These are phyloP conservation scores for Ceratopteris richardii DNA, from an alignment of 75 land plant genomes.

Conservation along the genomic window DNA sequence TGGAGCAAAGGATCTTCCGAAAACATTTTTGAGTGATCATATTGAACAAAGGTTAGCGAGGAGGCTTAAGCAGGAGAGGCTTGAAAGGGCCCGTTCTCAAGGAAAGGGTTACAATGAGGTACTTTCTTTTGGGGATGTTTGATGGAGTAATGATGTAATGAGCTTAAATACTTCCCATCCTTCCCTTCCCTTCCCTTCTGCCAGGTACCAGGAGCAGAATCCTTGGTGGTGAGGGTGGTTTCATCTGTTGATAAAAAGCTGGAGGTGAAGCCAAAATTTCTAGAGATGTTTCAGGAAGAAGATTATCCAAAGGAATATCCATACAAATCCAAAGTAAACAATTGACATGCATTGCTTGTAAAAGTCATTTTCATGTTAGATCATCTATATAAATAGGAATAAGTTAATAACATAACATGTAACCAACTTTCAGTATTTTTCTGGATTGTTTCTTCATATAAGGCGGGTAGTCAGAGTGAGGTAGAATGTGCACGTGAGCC, in stretches of 20 bases:
- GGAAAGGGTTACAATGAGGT: constrained; percentile 63
- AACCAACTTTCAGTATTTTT: too few relatives aligned
- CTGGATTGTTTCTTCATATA: too few relatives aligned
- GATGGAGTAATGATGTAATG: background rate
- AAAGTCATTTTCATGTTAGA: too few relatives aligned
- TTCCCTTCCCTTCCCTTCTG: background rate
- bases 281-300: constrained; percentile 46
- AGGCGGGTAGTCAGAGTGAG: background rate
- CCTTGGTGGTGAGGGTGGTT: constrained; percentile 55
- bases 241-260: constrained; percentile 54
- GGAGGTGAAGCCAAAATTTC: constrained; percentile 37
- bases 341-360: too few relatives aligned
- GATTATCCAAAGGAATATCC: constrained; percentile 56
- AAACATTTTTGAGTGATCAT: constrained; percentile 63
- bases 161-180: background rate
- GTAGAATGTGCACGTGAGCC: background rate
- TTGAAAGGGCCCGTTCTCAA: constrained; percentile 38
- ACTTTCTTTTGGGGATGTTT: background rate
- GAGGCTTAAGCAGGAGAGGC: constrained; percentile 49
- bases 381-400: too few relatives aligned
- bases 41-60: constrained; percentile 54
- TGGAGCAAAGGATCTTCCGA: constrained; percentile 69
- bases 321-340: constrained; percentile 68
- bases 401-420: too few relatives aligned
- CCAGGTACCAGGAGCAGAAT: constrained; percentile 46